These are phyloP conservation scores for Sordaria brevicollis DNA, from an alignment of 495 filamentous ascomycete genomes.

Conservation along the genomic window DNA sequence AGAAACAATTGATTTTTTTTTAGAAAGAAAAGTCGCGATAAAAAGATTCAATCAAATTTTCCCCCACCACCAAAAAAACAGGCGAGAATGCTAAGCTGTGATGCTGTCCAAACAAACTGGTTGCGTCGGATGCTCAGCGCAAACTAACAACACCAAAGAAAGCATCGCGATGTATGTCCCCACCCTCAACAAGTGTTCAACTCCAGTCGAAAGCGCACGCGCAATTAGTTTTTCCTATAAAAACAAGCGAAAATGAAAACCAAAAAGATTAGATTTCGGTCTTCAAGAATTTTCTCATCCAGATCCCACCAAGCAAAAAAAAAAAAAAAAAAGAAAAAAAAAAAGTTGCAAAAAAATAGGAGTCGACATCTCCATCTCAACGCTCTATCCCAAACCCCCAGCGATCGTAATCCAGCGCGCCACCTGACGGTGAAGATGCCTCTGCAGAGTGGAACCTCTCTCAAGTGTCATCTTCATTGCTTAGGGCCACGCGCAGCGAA, in stretches of 20 bases:
- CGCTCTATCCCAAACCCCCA: conserved; percentile 35
- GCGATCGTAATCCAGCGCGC: conserved; percentile 43
- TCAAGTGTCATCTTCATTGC: conserved; percentile 41
- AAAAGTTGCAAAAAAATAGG: conserved; percentile 26
- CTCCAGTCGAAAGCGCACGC: not conserved
- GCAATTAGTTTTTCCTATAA: not conserved
- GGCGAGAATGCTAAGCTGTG: not conserved
- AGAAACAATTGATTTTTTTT: no score
- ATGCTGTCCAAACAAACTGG: not conserved
- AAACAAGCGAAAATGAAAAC: not conserved
- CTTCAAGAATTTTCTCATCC: not conserved
- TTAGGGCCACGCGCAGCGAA: conserved; percentile 31
- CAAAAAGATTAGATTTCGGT: not conserved
- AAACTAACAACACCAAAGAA: not conserved
- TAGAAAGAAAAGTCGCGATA: not conserved
- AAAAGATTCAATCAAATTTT: not conserved
- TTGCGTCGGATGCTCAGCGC: not conserved
- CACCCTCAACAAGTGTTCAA: not conserved
- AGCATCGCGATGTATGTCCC: not conserved
- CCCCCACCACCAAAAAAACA: not conserved
- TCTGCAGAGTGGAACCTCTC: conserved; percentile 45
- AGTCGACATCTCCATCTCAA: conserved; percentile 40
- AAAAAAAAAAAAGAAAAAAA: conserved; percentile 16
- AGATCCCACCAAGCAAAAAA: not conserved
- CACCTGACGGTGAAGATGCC: conserved; percentile 41